A percentile compares a stretch with the other conserved stretches of the same genome.
These are phyloP conservation scores for Eutrema heterophyllum DNA, from an alignment of 345 rosid genomes.

Conservation along the genomic window DNA sequence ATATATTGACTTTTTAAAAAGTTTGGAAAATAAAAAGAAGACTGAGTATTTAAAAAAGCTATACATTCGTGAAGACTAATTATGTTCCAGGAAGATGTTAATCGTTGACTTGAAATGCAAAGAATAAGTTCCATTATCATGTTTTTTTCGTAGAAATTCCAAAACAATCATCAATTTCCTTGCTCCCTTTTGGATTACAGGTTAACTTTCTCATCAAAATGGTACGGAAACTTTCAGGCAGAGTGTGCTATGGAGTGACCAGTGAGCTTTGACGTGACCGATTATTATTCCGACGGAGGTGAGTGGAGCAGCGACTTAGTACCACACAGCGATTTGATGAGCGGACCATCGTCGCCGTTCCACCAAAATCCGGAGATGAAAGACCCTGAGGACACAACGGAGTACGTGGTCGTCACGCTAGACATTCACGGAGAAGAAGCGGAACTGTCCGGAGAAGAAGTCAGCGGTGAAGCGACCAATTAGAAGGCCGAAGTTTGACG, in stretches of 20 bases:
- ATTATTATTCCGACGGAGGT: neutral
- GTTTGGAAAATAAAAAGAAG: neutral
- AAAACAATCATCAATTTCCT: neutral
- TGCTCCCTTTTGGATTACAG: neutral
- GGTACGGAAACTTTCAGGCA: neutral
- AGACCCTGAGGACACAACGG: neutral
- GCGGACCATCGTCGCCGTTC: slow-evolving; percentile 33
- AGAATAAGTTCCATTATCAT: neutral
- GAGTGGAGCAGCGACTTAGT: neutral
- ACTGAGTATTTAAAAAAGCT: neutral
- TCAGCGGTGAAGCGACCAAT: slow-evolving; percentile 1
- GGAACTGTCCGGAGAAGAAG: slow-evolving; percentile 32
- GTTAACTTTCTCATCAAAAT: neutral
- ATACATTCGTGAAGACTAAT: neutral
- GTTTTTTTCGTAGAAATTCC: neutral
- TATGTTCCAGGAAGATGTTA: too few relatives aligned
- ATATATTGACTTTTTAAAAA: neutral
- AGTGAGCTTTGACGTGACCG: slow-evolving; percentile 13
- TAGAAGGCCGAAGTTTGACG: too few relatives aligned
- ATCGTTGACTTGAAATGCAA: slow-evolving; percentile 2
- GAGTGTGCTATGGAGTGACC: neutral
- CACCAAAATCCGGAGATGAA: slow-evolving; percentile 28
- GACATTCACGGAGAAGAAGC: slow-evolving; percentile 38
- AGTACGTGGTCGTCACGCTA: slow-evolving; percentile 23
- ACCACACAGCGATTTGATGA: slow-evolving; percentile 31